Evolutionary conservation across 495 filamentous ascomycete species (phyloP), one percentile per base, ranked within the genome.

Genomic region (Lasiosphaeria miniovina): DNA sequence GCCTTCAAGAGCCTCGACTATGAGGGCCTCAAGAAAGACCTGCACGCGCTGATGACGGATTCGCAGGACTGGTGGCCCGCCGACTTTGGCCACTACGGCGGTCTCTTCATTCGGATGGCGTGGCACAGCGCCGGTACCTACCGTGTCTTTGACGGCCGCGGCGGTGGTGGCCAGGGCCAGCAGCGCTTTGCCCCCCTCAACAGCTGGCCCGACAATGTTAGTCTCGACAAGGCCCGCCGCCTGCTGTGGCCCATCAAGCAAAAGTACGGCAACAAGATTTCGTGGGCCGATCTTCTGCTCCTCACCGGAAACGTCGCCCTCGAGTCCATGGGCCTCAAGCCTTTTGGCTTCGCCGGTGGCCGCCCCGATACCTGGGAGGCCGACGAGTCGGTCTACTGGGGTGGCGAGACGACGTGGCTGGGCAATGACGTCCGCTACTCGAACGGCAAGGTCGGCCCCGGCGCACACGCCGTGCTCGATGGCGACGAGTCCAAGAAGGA

Each of bases 171-270:
- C 46, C 74, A 83, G 65, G 87, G 85, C 33, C 86, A 89, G 74
- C 87, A 90, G 74, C 84, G 87, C 36, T 89, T 90, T 62, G 86
- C 87, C 14, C 87, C 87, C 10, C 82, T 90, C 65, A 90, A 90
- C 84, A 86, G 83, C 77, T 90, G 87, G 87, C 87, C 87, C 58
- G 87, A 90, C 75, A 90, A 90, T 62, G 86, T 84, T 61, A 84
- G 78, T 64, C 80, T 90, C 52, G 87, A 90, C 81, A 90, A 90
- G 81, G 86, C 86, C 40, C 87, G 87, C 54, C 86, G 87, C 61
- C 82, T 90, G 59, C 72, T 90, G 55, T 90, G 87, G 87, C 87
- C 87, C 65, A 84, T 90, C 75, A 90, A 90, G 78, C 86, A 89
- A 65, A 90, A 90, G 80, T 90, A 90, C 67, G 87, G 87, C 69